These are phyloP conservation scores for Suhomyces sp. DNA, from an alignment of 805 yeast species.

Conservation along the genomic window DNA sequence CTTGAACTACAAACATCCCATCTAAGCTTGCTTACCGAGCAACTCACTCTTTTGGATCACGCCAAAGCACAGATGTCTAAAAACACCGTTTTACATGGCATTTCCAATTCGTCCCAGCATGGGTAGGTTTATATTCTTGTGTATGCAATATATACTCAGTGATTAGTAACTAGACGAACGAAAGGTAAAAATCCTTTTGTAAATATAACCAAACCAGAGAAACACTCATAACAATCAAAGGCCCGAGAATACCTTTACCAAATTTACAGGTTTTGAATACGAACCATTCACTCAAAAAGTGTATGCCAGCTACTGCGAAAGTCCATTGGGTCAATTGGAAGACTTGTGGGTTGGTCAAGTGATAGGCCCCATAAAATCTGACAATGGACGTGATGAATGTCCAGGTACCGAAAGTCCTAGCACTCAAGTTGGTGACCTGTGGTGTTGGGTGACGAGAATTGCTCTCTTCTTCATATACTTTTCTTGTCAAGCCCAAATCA, in stretches of 20 bases:
- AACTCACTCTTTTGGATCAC: conserved; percentile 23
- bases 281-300: conserved; percentile 82
- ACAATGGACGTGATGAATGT: conserved; percentile 82
- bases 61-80: conserved; percentile 15
- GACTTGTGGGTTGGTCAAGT: conserved; percentile 59
- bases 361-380: conserved; percentile 83
- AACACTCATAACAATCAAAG: conserved; percentile 72
- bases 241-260: conserved; percentile 88
- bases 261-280: conserved; percentile 74
- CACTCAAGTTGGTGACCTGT: conserved; percentile 56
- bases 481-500: conserved; percentile 69
- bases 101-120: background rate
- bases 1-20: conserved; percentile 22
- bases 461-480: conserved; percentile 58
- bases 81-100: conserved; percentile 10
- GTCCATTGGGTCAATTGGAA: conserved; percentile 78
- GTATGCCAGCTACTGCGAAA: conserved; percentile 77
- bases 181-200: conserved; percentile 62
- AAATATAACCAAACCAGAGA: conserved; percentile 74
- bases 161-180: background rate
- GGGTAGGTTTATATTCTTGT: background rate
- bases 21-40: conserved; percentile 29
- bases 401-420: conserved; percentile 99
- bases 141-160: background rate
- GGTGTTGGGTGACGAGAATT: conserved; percentile 22